Evolutionary conservation across 805 yeast genomes (phyloP), one percentile per base, ranked within the genome.

Genomic region (Candida easanensis): DNA sequence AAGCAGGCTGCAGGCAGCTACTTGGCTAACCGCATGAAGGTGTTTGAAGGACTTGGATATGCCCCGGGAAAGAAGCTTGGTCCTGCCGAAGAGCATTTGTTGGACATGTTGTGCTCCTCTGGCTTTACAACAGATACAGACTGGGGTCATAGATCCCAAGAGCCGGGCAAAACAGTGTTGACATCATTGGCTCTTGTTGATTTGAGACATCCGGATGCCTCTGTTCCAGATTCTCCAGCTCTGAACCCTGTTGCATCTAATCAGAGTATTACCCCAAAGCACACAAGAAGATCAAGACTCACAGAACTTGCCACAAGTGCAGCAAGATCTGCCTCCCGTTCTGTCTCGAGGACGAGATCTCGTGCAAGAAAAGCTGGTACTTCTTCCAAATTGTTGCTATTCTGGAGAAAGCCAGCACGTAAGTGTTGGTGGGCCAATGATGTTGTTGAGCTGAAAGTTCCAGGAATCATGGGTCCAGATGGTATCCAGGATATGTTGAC

Each of bases 321-420:
- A 3, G 73, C 77, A 2, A 67, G 82, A 43, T 79, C 78, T 1
- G 79, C 78, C 2, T 70, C 82, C 5, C 65, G 82, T 41, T 80
- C 88, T 1, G 69, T 79, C 26, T 77, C 84, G 5, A 68, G 78
- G 46, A 44, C 71, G 79, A 11, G 61, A 66, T 42, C 68, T 72
- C 7, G 61, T 64, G 58, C 58, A 36, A 52, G 55, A 64, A 60
- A 65, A 47, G 64, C 72, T 19, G 65, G 63, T 47, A 66, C 52
- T 53, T 68, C 56, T 50, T 79, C 71, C 53, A 93, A 93, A 63
- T 73, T 93, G 39, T 70, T 93, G 28, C 68, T 93, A 40, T 93
- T 93, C 60, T 93, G 99, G 98, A 77, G 96, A 50, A 93, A 93
- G 61, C 99, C 99, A 1, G 99, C 99, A 2, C 77, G 98, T 59